phyloP scores from a whole-genome alignment of 176 grass and related monocot species.

The Chloris gayana region DNA sequence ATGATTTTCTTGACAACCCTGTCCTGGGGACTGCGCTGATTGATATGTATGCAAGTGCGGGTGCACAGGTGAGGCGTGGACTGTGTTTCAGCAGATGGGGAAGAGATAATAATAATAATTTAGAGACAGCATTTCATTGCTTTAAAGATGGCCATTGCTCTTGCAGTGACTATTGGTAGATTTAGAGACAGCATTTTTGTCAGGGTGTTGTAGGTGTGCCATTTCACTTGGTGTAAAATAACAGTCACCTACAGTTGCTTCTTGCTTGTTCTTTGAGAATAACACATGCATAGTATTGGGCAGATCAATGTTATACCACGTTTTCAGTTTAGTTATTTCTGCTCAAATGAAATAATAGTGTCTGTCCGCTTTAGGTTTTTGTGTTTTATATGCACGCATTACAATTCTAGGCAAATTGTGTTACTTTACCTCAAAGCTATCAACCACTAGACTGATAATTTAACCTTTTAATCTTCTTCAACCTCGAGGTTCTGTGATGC shows the following conservation, averaged over 20 bases:
- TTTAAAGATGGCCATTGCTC: too few relatives aligned
- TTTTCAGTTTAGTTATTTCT: background rate
- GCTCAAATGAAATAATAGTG: background rate
- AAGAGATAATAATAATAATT: too few relatives aligned
- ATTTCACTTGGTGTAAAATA: slow-evolving; percentile 7
- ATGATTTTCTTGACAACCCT: too few relatives aligned
- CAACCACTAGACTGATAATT: background rate
- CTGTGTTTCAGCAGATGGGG: too few relatives aligned
- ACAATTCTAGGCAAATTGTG: background rate
- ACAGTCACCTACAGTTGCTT: background rate
- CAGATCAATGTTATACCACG: background rate
- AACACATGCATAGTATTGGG: background rate
- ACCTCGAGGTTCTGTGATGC: too few relatives aligned
- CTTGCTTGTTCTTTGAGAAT: background rate
- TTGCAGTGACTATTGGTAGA: too few relatives aligned
- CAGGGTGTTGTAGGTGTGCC: background rate
- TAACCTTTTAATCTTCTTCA: background rate
- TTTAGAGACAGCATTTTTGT: background rate
- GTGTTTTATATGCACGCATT: background rate
- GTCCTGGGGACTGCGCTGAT: too few relatives aligned
- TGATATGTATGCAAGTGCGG: too few relatives aligned
- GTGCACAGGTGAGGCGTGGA: too few relatives aligned
- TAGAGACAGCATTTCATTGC: too few relatives aligned
- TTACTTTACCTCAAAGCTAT: background rate
- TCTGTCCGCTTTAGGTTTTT: background rate